Base-by-base conservation (phyloP, 2,329 filamentous ascomycete genomes). In the Colletotrichum sp. region DNA sequence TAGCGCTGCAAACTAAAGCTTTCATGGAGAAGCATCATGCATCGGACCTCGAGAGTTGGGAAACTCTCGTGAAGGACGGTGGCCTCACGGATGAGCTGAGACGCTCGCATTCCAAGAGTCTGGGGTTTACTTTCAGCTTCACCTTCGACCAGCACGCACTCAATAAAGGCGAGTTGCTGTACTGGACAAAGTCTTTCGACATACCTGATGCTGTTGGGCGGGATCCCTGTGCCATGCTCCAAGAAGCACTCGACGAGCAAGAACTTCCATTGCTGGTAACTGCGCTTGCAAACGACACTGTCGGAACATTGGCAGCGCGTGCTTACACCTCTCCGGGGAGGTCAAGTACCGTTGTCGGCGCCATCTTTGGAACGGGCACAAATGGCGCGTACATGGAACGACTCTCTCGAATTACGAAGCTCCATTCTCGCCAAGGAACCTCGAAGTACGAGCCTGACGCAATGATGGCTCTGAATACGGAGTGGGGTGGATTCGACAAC, bases 401-500 rank as follows among this genome's bases (percentile, higher is more conserved):
- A 82, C 85, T 95, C 18, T 85, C 89, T 70, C 92, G 91, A 72
- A 88, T 95, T 78, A 92, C 87, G 57, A 95, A 95, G 84, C 83
- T 83, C 6, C 72, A 74, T 24, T 55, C 60, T 12, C n/a, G 32
- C 7, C 16, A 39, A 28, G 64, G 34, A 10, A 57, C 67, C 55
- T 36, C 63, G 0, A 13, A 30, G 2, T 24, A 72, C 6, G 63
- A 21, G 1, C 28, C 71, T 7, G 63, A 18, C 6, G 81, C 87
- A 68, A 89, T 94, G 79, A 95, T 96, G 94, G 92, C 96, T 76
- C 89, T 96, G 81, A 96, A 96, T 83, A 93, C 93, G 2, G 94
- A 96, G 85, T 96, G 94, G 94, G 94, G 94, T 75, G 94, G 92
- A 76, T 96, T 96, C 80, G 94, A 96, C 84, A 95, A 94, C 83